Evolutionary conservation across 179 eudicot species (phyloP).

Genomic region (Beta lomatogona): DNA sequence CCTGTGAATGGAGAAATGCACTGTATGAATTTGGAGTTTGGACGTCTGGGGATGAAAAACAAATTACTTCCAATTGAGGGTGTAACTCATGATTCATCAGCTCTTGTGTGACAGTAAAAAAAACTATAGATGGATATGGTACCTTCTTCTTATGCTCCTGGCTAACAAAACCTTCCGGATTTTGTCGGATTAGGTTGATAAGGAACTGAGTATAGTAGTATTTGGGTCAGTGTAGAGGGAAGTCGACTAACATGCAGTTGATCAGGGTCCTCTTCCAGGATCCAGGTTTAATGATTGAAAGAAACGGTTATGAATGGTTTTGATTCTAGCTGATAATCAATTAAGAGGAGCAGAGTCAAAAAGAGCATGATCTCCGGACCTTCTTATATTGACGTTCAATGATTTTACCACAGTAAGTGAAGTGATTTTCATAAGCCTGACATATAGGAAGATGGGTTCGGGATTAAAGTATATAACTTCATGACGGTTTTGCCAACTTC

Average conservation of each 20-base stretch:
- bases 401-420: not conserved
- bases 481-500: not conserved
- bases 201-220: not conserved
- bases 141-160: not conserved
- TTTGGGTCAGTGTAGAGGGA: not conserved
- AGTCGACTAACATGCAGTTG: not conserved
- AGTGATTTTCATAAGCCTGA: too few relatives aligned
- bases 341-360: not conserved
- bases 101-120: not conserved
- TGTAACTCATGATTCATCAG: not conserved
- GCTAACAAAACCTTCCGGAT: not conserved
- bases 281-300: not conserved
- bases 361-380: not conserved
- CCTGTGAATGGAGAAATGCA: conserved; percentile 8
- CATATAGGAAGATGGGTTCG: not conserved
- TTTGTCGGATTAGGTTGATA: not conserved
- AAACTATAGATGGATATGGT: not conserved
- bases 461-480: not conserved
- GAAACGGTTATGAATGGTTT: not conserved
- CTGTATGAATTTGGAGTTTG: not conserved
- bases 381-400: not conserved
- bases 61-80: not conserved
- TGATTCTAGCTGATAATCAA: not conserved
- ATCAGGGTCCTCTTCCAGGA: not conserved
- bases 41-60: not conserved